A percentile compares a stretch with the other conserved stretches of the same genome.
Conservation (phyloP, 768 basidiomycete genomes). For the Erythrobasidium yunnanense region DNA sequence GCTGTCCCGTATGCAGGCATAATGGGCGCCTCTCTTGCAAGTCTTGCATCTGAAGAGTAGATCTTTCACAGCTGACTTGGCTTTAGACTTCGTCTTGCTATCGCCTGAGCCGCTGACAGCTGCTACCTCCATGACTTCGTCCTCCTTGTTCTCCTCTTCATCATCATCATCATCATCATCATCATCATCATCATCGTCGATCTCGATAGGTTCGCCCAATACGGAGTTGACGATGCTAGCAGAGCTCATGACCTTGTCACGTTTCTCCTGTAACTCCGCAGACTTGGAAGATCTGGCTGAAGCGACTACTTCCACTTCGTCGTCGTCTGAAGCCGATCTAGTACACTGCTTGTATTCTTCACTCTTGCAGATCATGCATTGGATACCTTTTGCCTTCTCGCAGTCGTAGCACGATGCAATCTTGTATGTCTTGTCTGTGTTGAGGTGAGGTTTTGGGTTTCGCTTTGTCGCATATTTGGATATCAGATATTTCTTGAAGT, state of each 20-base stretch:
- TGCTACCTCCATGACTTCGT: constrained; percentile 14
- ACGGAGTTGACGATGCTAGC: too few relatives aligned
- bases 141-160: too few relatives aligned
- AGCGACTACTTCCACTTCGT: neutral
- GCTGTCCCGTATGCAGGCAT: constrained; percentile 32
- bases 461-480: neutral
- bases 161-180: too few relatives aligned
- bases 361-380: constrained; percentile 31
- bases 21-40: constrained; percentile 35
- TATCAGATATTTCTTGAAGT: neutral
- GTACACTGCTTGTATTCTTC: neutral
- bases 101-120: neutral
- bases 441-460: constrained; percentile 27
- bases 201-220: too few relatives aligned
- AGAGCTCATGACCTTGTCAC: too few relatives aligned
- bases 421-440: constrained; percentile 9
- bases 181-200: too few relatives aligned
- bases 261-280: too few relatives aligned
- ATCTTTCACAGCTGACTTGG: neutral
- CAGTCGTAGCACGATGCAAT: constrained; percentile 32
- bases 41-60: constrained; percentile 35
- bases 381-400: constrained; percentile 26
- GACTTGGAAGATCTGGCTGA: neutral
- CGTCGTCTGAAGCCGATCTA: too few relatives aligned
- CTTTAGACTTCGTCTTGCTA: neutral